Conservation (phyloP, 352 stramenopile genomes). For the Globisporangium perplexum region DNA sequence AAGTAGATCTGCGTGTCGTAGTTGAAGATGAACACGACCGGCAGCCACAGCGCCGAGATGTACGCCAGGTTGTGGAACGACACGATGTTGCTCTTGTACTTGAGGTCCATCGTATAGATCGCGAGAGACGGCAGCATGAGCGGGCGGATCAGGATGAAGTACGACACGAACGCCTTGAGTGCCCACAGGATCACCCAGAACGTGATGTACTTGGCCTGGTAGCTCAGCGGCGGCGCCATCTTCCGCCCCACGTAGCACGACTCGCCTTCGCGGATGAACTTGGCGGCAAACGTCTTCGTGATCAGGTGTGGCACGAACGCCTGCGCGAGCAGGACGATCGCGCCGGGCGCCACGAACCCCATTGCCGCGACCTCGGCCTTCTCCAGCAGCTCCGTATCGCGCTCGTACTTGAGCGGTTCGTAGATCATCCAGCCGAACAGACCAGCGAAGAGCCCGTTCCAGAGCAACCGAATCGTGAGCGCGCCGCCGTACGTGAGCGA, state of each 20-base stretch:
- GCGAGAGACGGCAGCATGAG: slow-evolving; percentile 61
- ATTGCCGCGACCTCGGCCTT: slow-evolving; percentile 21
- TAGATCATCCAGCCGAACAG: slow-evolving; percentile 67
- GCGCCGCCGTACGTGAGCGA: slow-evolving; percentile 58
- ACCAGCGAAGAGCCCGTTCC: slow-evolving; percentile 51
- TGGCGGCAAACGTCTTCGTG: slow-evolving; percentile 45
- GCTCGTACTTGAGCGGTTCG: slow-evolving; percentile 24
- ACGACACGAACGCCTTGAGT: slow-evolving; percentile 58
- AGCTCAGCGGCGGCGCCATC: slow-evolving; percentile 54
- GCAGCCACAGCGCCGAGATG: slow-evolving; percentile 54
- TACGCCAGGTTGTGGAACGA: slow-evolving; percentile 71
- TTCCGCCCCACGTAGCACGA: slow-evolving; percentile 60
- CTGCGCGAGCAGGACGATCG: slow-evolving; percentile 35
- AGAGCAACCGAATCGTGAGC: slow-evolving; percentile 54
- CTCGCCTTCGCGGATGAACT: slow-evolving; percentile 69
- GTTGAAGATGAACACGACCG: slow-evolving; percentile 71
- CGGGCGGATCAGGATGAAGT: slow-evolving; percentile 62
- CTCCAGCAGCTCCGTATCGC: slow-evolving; percentile 40
- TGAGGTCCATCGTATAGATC: slow-evolving; percentile 61
- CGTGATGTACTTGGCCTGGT: slow-evolving; percentile 58
- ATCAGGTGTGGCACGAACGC: slow-evolving; percentile 41
- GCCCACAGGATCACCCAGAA: slow-evolving; percentile 60
- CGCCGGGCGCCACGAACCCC: slow-evolving; percentile 38
- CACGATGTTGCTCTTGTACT: slow-evolving; percentile 51
- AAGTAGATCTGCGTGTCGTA: slow-evolving; percentile 83